phyloP scores from a whole-genome alignment of 306 rosid genomes.

The Quercus wislizeni region DNA sequence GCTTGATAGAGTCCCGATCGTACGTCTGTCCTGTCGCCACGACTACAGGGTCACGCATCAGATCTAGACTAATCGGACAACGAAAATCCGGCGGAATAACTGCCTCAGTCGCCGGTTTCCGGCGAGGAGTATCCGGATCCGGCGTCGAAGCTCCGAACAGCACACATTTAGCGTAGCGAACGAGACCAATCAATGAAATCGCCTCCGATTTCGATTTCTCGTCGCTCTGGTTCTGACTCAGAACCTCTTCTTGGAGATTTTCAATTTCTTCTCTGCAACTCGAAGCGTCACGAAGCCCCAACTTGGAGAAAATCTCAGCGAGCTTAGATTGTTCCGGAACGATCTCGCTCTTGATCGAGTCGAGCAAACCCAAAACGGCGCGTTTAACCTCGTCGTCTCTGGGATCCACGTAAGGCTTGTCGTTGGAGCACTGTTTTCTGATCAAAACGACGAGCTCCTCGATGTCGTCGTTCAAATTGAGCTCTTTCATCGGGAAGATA shows the following conservation, averaged over 20 bases:
- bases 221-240: slow-evolving; percentile 48
- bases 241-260: slow-evolving; percentile 67
- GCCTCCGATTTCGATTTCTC: slow-evolving; percentile 64
- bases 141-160: slow-evolving; percentile 75
- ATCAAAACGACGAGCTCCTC: slow-evolving; percentile 53
- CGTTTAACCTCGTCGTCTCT: slow-evolving; percentile 41
- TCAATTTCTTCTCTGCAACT: slow-evolving; percentile 76
- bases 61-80: slow-evolving; percentile 78
- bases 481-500: slow-evolving; percentile 59
- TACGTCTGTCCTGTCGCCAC: slow-evolving; percentile 98
- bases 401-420: slow-evolving; percentile 23
- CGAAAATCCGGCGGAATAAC: slow-evolving; percentile 61
- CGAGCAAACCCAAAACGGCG: slow-evolving; percentile 48
- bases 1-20: slow-evolving; percentile 64
- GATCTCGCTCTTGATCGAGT: slow-evolving; percentile 65
- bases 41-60: slow-evolving; percentile 83
- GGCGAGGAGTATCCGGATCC: not conserved
- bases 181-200: slow-evolving; percentile 67
- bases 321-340: slow-evolving; percentile 49
- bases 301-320: slow-evolving; percentile 38
- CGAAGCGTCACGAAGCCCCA: slow-evolving; percentile 57
- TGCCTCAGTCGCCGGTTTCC: slow-evolving; percentile 37
- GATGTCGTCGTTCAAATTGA: slow-evolving; percentile 60
- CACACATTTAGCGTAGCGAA: slow-evolving; percentile 81
- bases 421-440: slow-evolving; percentile 55